Base-by-base conservation (phyloP, 192 early-diverging fungal species). In the Mortierella claussenii region DNA sequence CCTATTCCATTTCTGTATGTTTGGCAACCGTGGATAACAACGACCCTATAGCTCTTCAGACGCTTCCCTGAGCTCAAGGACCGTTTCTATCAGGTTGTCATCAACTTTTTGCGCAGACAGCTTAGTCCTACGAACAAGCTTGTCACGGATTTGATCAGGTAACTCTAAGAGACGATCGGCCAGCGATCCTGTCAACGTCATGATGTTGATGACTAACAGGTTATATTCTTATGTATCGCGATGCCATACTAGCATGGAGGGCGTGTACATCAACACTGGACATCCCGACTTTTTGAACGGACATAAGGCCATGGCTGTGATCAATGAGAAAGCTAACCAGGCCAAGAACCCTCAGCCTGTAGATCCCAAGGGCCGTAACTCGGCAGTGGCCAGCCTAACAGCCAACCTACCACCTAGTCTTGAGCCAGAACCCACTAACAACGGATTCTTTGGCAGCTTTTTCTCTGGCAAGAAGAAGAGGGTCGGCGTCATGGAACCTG, bases 201-300 rank as follows among this genome's bases (percentile, higher is more conserved):
- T n/a, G n/a, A n/a, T n/a, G n/a, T n/a, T n/a, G n/a, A n/a, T n/a
- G n/a, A n/a, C n/a, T n/a, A n/a, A n/a, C n/a, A n/a, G n/a, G n/a
- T n/a, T n/a, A n/a, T n/a, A n/a, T n/a, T n/a, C n/a, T n/a, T n/a
- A n/a, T n/a, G n/a, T n/a, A n/a, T n/a, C n/a, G n/a, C n/a, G n/a
- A n/a, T n/a, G n/a, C 13, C 13, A 32, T 7, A 31, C 24, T 40
- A 60, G 87, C 31, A 96, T 96, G 88, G 97, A 99, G 84, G 83
- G 92, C 15, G 89, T 88, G 75, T 99, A 99, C 74, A 91, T 99
- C 85, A 99, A 99, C 85, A 99, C 98, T 18, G 96, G 86, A 6
- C 98, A 99, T 75, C 97, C 97, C 4, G 97, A 99, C 79, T 99
- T 99, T 83, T 87, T 99, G 70, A 95, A 89, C 71, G 98, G 98